Evolutionary conservation across 257 asterid genomes (phyloP), one percentile per base, ranked within the genome.

Genomic region (Solanum megistacrolobum): DNA sequence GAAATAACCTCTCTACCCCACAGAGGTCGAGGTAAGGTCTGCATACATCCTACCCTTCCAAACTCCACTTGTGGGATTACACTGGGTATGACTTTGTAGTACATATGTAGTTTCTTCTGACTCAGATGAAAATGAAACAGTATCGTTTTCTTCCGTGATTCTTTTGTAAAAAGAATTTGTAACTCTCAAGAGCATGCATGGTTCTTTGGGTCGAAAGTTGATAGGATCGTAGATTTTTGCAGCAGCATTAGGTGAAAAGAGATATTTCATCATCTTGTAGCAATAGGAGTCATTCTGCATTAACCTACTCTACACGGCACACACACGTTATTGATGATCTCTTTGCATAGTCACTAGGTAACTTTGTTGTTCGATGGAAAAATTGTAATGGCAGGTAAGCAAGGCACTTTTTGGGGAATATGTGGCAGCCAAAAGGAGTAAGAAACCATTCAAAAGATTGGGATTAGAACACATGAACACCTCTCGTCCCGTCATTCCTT

Each of bases 381-480:
- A 82, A 55, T 34, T 72, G 38, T 79, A 41, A 41, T 90, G 88
- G 93, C 91, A 97, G 99, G 98, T 97, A 21, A 95, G 99, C 92
- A 97, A 97, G 94, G 96, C 98, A 60, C 93, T 97, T 69, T 88
- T 97, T 73, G 98, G 92, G 35, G 98, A 94, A 93, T 97, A 90
- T 84, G 90, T 92, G 32, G 87, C 91, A 1, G 96, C 92, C 14
- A 95, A 93, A 76, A 94, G 62, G 94, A 93, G 88, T 88, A 93
- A 92, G 89, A 94, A 90, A 55, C 99, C 98, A 0, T 96, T 92
- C 89, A 91, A 91, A 90, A 96, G 94, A n/a, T 92, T 97, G 92
- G 99, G 99, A 62, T 95, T 97, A 83, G 98, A 95, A 65, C 99
- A 97, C 92, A 95, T 97, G 99, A 97, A 96, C 89, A 88, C 89